These are phyloP conservation scores for Xylaria sp. DNA, from an alignment of 495 filamentous ascomycete genomes.

Conservation along the genomic window DNA sequence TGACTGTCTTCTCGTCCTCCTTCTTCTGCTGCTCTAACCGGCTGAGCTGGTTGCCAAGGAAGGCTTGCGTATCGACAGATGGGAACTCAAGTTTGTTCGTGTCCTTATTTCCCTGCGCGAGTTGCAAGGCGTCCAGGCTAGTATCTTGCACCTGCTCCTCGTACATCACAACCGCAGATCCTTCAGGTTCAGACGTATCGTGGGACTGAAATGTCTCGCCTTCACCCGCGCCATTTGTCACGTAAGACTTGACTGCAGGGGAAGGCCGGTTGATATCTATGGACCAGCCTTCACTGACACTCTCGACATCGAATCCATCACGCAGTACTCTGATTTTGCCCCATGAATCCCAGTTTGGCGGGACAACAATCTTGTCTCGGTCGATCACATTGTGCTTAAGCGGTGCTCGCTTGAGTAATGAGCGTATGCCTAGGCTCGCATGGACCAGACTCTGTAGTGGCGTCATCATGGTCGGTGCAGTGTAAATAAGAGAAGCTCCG, in stretches of 20 bases:
- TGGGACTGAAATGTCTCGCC: slow-evolving; percentile 24
- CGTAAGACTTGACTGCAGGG: slow-evolving; percentile 41
- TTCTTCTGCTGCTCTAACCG: slow-evolving; percentile 72
- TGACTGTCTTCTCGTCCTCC: slow-evolving; percentile 65
- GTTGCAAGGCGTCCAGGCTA: slow-evolving; percentile 64
- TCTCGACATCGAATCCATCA: slow-evolving; percentile 95
- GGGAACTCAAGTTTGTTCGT: slow-evolving; percentile 69
- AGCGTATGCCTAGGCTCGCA: slow-evolving; percentile 87
- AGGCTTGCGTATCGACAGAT: slow-evolving; percentile 77
- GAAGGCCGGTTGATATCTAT: slow-evolving; percentile 73
- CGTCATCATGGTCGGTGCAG: slow-evolving; percentile 77
- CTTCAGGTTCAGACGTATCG: slow-evolving; percentile 42
- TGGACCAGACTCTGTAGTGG: slow-evolving; percentile 84
- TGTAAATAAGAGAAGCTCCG: slow-evolving; percentile 90
- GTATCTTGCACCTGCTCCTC: slow-evolving; percentile 81
- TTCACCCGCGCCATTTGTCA: slow-evolving; percentile 19
- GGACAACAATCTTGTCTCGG: slow-evolving; percentile 90
- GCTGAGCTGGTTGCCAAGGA: slow-evolving; percentile 76
- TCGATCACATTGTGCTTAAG: slow-evolving; percentile 96
- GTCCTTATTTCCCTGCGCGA: slow-evolving; percentile 56
- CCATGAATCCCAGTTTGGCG: slow-evolving; percentile 98
- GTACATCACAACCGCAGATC: slow-evolving; percentile 72
- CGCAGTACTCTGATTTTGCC: slow-evolving; percentile 92
- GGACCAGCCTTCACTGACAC: slow-evolving; percentile 81
- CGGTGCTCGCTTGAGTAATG: slow-evolving; percentile 79